Evolutionary conservation across 208 protist genomes (phyloP), one percentile per base, ranked within the genome.

Genomic region (Crithidia bombi): DNA sequence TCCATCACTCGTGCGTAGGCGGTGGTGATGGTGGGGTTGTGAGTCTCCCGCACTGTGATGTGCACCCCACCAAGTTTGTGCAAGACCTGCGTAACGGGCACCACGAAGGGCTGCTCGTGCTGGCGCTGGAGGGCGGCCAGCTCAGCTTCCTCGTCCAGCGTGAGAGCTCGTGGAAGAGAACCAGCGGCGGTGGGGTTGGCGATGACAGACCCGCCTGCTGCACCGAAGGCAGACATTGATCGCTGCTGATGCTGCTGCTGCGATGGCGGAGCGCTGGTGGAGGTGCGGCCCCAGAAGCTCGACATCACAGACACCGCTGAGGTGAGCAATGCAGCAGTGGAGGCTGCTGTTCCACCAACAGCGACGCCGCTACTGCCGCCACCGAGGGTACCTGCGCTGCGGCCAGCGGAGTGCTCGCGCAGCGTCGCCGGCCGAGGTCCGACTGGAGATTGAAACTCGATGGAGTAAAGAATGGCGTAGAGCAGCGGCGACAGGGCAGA

Each of bases 381-480:
- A 6, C 17, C 21, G 43, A 23, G 5, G 38, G 10, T 36, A 10
- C 44, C 52, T 9, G 39, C 44, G 39, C 54, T 36, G 9, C 63
- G 62, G 11, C 43, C 30, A 4, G 63, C 21, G 12, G 56, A 35
- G 55, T 49, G 35, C 32, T 59, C 36, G 39, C 65, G 74, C 67
- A 80, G 54, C 7, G 66, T 41, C 5, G 54, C 44, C 6, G 74
- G 74, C 3, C 68, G 64, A 36, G 79, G 79, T 32, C 73, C 78
- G 7, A 79, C 58, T 0, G 87, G 87, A 6, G 81, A 72, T 47
- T 93, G 86, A 64, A 90, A 91, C 56, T 94, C 85, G 23, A 94
- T 86, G 1, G 84, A 77, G 71, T 88, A 82, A 12, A 91, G 71
- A 69, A 94, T 83, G 25, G 80, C 78, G 59, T 87, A 90, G 9